phyloP scores from a whole-genome alignment of 2,329 filamentous ascomycete species.

The Aureobasidium sp. region DNA sequence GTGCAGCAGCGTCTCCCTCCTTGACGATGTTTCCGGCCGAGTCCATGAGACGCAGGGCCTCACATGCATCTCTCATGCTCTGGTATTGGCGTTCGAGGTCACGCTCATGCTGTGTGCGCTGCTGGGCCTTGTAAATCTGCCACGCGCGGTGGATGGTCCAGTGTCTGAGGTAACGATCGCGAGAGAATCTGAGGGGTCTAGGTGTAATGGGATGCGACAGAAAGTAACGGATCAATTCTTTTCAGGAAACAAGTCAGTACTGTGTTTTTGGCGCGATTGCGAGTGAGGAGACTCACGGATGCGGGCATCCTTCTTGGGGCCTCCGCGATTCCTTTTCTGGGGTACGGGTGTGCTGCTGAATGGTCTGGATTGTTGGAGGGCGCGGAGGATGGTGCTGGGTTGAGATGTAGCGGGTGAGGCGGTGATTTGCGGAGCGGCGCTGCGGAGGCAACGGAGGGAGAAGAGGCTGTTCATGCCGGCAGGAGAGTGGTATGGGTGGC shows the following conservation, averaged over 20 bases:
- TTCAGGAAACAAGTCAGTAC: background rate
- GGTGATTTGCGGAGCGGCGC: background rate
- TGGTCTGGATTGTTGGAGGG: constrained; percentile 19
- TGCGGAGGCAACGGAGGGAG: constrained; percentile 26
- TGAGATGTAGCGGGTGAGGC: background rate
- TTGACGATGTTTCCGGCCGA: constrained; percentile 30
- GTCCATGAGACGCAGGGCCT: constrained; percentile 58
- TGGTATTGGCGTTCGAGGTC: constrained; percentile 74
- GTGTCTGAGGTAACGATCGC: constrained; percentile 80
- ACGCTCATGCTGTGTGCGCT: constrained; percentile 52
- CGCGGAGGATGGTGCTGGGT: constrained; percentile 4
- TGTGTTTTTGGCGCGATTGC: background rate
- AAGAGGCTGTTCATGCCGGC: constrained; percentile 33
- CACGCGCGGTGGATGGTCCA: constrained; percentile 99
- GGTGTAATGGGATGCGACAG: constrained; percentile 60
- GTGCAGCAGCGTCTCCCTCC: constrained; percentile 20
- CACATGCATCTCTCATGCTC: constrained; percentile 75
- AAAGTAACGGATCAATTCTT: constrained; percentile 60
- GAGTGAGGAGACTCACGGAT: constrained; percentile 21
- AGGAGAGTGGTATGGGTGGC: no score
- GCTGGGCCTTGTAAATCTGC: constrained; percentile 67
- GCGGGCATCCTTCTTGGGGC: constrained; percentile 26
- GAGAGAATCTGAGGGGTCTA: constrained; percentile 77
- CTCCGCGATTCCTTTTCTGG: constrained; percentile 29
- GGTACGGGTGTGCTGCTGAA: constrained; percentile 28